Base-by-base conservation (phyloP, 2,329 filamentous ascomycete species). In the Elsinoe arachidis region DNA sequence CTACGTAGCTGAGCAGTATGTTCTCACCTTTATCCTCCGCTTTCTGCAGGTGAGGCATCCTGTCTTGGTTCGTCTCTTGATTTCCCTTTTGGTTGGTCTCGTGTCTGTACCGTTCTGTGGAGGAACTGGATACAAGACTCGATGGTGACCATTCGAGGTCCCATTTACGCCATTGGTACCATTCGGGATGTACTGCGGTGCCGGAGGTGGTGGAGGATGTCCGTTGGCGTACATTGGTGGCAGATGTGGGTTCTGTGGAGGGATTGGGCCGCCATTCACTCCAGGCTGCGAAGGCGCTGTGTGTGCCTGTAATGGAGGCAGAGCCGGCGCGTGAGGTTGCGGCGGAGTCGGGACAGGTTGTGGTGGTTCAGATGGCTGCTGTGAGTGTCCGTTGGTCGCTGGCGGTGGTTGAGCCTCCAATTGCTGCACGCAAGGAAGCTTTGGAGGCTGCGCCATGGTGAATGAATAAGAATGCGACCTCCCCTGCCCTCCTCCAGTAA, bases 41-140 rank as follows among this genome's bases (percentile, higher is more conserved):
- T 82, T 83, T 66, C 80, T 74, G 72, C 80, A 83, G 19, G 80
- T 83, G 65, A 83, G 68, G 46, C 61, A 62, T n/a, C 84, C 84
- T 1, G 84, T 87, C 73, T 87, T 87, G 58, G 86, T 88, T 68
- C 86, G 78, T 63, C 85, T 78, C 74, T 88, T 88, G 69, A 88
- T 87, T 72, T 89, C 85, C 73, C 87, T 84, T 71, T 82, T 83
- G 69, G 86, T 82, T 65, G 84, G 76, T 49, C 80, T 19, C 80
- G 80, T 69, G 85, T 77, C 61, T 83, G 76, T 17, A 61, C 75
- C 67, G 77, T 64, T 64, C 35, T 75, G 69, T 68, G 81, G 73
- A 61, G 81, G 78, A 41, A 83, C 69, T 59, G 79, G 76, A 67
- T 80, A 83, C 66, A 80, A 77, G 73, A 80, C 76, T 57, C 71